Evolutionary conservation across 176 grass and related monocot species (phyloP).

Genomic region (Phragmites australis): DNA sequence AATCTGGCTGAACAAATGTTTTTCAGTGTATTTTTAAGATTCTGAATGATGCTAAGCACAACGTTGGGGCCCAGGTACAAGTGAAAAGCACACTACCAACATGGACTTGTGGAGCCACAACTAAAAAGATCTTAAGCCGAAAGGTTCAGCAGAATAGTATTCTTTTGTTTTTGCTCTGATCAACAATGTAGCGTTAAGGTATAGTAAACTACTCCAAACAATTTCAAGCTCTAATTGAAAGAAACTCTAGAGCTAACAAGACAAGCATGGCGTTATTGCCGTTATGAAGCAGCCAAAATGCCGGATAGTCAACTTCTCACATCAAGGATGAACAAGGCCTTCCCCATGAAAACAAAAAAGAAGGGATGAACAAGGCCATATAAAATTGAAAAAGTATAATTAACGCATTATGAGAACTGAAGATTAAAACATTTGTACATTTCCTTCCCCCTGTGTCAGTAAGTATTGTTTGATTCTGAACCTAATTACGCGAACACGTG

Average conservation of each 20-base stretch:
- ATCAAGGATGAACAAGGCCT: constrained; percentile 1
- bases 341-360: too few species aligned
- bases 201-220: constrained; percentile 16
- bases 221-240: neutral
- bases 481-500: neutral
- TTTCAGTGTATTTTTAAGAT: neutral
- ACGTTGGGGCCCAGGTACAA: constrained; percentile 23
- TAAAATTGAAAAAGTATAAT: neutral
- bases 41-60: constrained; percentile 33
- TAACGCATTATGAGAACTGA: neutral
- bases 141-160: neutral
- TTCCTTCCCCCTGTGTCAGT: neutral
- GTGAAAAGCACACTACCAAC: constrained; percentile 18
- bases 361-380: too few species aligned
- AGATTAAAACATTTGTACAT: neutral
- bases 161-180: constrained; percentile 1
- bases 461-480: neutral
- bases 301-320: neutral
- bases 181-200: neutral
- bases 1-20: constrained; percentile 25
- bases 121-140: constrained; percentile 33
- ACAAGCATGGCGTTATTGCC: neutral
- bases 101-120: constrained; percentile 29
- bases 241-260: neutral
- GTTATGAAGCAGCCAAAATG: neutral